Evolutionary conservation across 495 filamentous ascomycete genomes (phyloP), one percentile per base, ranked within the genome.

Genomic region (Tetracladium setigerum): DNA sequence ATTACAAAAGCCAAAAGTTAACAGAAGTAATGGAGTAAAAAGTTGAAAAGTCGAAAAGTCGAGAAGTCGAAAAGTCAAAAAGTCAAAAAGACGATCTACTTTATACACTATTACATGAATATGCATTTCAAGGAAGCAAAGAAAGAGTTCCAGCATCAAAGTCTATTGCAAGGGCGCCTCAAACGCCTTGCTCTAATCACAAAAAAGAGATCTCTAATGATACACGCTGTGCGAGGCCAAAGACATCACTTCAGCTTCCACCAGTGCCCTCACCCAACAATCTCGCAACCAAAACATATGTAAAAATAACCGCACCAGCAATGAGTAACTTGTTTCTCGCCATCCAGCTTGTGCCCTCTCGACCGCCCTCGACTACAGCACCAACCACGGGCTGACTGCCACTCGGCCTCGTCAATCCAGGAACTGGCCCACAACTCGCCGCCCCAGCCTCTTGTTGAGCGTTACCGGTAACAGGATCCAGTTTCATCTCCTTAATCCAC

Each of bases 401-500:
- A 30, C 76, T 76, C 12, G 77, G 78, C 40, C 84, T 73, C 52
- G 80, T 79, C 36, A 58, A 24, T 12, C 41, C 55, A 30, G 37
- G 49, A 17, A 45, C 51, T 10, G 44, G 48, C n/a, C 38, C 47
- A 38, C 55, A 58, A 22, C 41, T 49, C 44, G 81, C 75, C 13
- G 80, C 81, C 44, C 65, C 35, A 27, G 51, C 2, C n/a, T 35
- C 37, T 18, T 41, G 24, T 19, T 56, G 8, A 63, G 66, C 24
- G 71, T 67, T 15, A 66, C 68, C 42, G 64, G 65, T 52, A 16
- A 65, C 65, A n/a, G 78, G 71, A 66, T 98, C 87, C 53, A 98
- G 79, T 31, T 79, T 77, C 53, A 86, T 79, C 51, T 87, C 81
- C 47, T 76, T 79, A 74, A 98, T 89, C 90, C 88, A 96, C 50